Percentiles rank a stretch among this genome's conserved stretches.
Evolutionary conservation across 192 early-diverging fungal genomes (phyloP).

Genomic region (Coemansia sp.): DNA sequence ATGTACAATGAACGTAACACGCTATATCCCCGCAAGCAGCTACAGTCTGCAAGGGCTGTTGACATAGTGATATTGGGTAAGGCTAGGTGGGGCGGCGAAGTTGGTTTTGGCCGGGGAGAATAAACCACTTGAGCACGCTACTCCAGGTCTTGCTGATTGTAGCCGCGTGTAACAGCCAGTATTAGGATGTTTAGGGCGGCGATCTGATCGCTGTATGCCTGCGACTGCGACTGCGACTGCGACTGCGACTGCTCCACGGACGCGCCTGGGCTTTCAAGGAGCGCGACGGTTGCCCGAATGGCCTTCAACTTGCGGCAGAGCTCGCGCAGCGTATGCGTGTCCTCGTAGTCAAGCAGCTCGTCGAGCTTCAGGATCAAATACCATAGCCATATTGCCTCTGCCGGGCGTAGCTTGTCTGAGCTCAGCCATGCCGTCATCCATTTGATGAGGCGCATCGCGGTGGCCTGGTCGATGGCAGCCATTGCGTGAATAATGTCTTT

Average conservation of each 20-base stretch:
- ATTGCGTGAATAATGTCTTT: conserved; percentile 18
- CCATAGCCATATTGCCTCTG: conserved; percentile 43
- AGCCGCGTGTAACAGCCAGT: conserved; percentile 32
- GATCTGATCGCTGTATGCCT: conserved; percentile 20
- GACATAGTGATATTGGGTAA: too few relatives aligned
- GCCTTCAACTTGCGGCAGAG: conserved; percentile 27
- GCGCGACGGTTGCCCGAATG: conserved; percentile 15
- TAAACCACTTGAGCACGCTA: too few relatives aligned
- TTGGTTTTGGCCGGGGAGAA: too few relatives aligned
- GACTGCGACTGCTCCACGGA: background rate
- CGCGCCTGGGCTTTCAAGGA: too few relatives aligned
- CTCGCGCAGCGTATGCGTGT: conserved; percentile 37
- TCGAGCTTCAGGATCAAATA: conserved; percentile 35
- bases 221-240: background rate
- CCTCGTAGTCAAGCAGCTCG: conserved; percentile 32
- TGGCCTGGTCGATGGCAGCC: conserved; percentile 30
- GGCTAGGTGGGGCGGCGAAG: too few relatives aligned
- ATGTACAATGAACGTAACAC: too few relatives aligned
- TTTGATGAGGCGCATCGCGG: conserved; percentile 32
- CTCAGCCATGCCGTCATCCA: conserved; percentile 33
- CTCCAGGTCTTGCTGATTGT: conserved; percentile 32
- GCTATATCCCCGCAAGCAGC: too few relatives aligned
- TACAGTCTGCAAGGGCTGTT: too few relatives aligned
- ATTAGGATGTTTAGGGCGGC: conserved; percentile 41
- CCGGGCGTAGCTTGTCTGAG: conserved; percentile 14